Evolutionary conservation across 1,284 basidiomycete genomes (phyloP), one percentile per base, ranked within the genome.

Genomic region (Rhizoctonia solani): DNA sequence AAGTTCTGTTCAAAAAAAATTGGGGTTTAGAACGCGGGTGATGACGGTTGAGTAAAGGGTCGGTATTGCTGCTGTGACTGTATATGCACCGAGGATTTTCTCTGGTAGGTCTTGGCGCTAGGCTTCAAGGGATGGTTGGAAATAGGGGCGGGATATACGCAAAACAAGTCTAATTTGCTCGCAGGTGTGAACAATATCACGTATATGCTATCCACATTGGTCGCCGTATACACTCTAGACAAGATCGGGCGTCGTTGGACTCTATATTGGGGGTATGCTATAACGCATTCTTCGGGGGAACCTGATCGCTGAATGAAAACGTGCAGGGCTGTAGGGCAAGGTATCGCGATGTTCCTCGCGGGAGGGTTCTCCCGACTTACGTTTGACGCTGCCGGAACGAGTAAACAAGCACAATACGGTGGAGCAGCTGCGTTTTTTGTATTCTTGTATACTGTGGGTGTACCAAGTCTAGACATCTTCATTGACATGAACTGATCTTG

Each of bases 61-160:
- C 19, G 81, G 81, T n/a, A 82, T 83, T 44, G 80, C 81, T 23
- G 81, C 81, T 16, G 81, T 83, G 66, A 82, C 81, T 0, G 81
- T 82, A 3, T 83, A 82, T 63, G 81, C 81, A 14, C 80, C 81
- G 1, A 81, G 79, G 4, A 82, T 83, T 67, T 82, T 83, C 71
- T 75, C 81, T 25, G 76, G 81, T 67, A 82, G 81, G 71, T 75
- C 79, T 1, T 19, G 37, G 37, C 37, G 37, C 8, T 8, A 39
- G 16, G 37, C 16, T 39, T n/a, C n/a, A n/a, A n/a, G n/a, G n/a
- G n/a, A n/a, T n/a, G n/a, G n/a, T n/a, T n/a, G n/a, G n/a, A n/a
- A n/a, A n/a, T n/a, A 63, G 59, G 59, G 8, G 59, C 59, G 21
- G 59, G 59, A 42, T 63, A 63, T 19, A 52, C 46, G 3, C 59